phyloP scores from a whole-genome alignment of 768 basidiomycete species.

The Russula compacta region DNA sequence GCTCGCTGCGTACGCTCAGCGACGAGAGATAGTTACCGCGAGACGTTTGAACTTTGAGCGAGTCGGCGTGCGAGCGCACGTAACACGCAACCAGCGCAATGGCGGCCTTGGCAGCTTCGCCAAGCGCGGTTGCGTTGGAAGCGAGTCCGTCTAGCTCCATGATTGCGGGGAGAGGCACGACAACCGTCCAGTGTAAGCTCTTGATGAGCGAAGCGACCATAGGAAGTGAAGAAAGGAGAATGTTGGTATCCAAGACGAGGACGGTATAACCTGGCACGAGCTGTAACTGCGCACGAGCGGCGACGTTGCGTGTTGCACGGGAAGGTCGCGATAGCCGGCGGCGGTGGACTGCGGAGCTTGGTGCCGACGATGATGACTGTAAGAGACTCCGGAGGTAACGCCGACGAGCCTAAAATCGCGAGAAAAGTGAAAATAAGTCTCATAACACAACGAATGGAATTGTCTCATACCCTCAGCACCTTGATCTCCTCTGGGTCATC shows the following conservation, averaged over 20 bases:
- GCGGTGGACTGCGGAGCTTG: conserved; percentile 14
- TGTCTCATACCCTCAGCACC: conserved; percentile 59
- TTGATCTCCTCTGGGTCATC: conserved; percentile 65
- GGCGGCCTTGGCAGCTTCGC: conserved; percentile 63
- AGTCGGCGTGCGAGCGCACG: conserved; percentile 61
- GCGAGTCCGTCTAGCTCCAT: conserved; percentile 95
- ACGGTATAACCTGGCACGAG: conserved; percentile 81
- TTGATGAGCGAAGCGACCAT: conserved; percentile 71
- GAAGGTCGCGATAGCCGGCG: conserved; percentile 26
- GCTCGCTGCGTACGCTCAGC: conserved; percentile 74
- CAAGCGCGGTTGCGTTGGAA: conserved; percentile 52
- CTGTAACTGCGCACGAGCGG: conserved; percentile 35
- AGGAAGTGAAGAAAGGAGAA: conserved; percentile 74
- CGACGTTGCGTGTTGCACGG: conserved; percentile 24
- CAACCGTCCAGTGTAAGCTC: conserved; percentile 72
- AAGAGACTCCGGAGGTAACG: conserved; percentile 66
- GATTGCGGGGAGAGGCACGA: conserved; percentile 89
- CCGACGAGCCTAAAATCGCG: conserved; percentile 51
- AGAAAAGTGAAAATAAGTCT: neutral
- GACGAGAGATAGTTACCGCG: conserved; percentile 88
- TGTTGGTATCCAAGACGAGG: conserved; percentile 92
- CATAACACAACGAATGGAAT: neutral
- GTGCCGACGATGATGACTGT: conserved; percentile 30
- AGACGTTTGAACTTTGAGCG: conserved; percentile 91
- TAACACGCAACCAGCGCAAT: conserved; percentile 67